Base-by-base conservation (phyloP, 805 yeast genomes). In the Candida andamanensis region DNA sequence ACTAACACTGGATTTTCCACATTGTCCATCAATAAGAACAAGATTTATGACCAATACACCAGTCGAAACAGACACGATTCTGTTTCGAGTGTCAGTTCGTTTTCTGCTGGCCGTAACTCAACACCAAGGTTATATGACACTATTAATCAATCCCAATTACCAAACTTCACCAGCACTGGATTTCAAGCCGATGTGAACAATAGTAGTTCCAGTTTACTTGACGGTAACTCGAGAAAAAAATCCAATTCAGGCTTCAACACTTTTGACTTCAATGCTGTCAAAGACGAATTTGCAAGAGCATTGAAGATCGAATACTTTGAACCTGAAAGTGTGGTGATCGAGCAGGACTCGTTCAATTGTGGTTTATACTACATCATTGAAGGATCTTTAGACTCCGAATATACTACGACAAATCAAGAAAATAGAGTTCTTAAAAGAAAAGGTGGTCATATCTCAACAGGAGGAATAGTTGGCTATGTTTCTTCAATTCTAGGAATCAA, bases 401-500 rank as follows among this genome's bases (percentile, higher is more conserved):
- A 21, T 11, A 29, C 30, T 4, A 17, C n/a, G 11, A 26, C n/a
- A 10, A 26, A 12, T 16, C 14, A 15, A 12, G 37, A 36, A 17
- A 19, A 14, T 4, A 35, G 21, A 16, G 26, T 30, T 25, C 20
- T 37, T 7, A 33, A 27, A 4, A 69, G 65, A 23, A 54, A 56
- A 17, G 44, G 85, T 2, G 80, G 78, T 44, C 69, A 77, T 0
- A 78, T 86, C 2, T 59, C 69, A 11, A 66, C 80, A 2, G 97
- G 97, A 5, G 92, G 92, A 4, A 54, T 90, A 11, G 94, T 90
- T 0, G 97, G 97, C 0, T 90, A 85, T 49, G 54, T 90, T 28
- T 85, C 95, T 4, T 73, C 94, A 0, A 55, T 89, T 11, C 71
- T 87, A 7, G 92, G 95, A 1, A 76, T 81, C 40, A 75, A 78